These are phyloP conservation scores for Cryomyces antarcticus DNA, from an alignment of 495 filamentous ascomycete species.

Conservation along the genomic window DNA sequence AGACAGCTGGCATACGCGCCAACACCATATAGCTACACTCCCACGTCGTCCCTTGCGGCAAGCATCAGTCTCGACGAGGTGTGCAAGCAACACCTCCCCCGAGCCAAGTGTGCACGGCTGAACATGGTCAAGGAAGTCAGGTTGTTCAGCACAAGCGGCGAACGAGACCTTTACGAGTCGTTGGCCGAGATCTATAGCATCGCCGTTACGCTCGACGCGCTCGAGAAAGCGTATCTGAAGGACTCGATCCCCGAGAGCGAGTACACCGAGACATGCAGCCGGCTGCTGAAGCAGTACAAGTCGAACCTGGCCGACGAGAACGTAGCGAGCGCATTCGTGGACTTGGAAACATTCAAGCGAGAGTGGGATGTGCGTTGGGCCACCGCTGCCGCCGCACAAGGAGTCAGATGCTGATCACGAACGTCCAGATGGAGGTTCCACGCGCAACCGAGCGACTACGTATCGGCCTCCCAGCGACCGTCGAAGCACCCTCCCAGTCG, in stretches of 20 bases:
- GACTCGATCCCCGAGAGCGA: conserved; percentile 81
- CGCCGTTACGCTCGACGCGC: conserved; percentile 79
- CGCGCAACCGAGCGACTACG: conserved; percentile 82
- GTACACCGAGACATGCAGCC: conserved; percentile 87
- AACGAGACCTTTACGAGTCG: conserved; percentile 87
- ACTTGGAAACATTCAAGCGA: conserved; percentile 82
- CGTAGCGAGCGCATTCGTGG: conserved; percentile 62
- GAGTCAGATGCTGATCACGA: background rate
- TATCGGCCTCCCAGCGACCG: conserved; percentile 59
- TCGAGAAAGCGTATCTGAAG: conserved; percentile 93
- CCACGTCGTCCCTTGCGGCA: conserved; percentile 56
- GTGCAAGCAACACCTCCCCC: conserved; percentile 1
- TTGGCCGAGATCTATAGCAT: conserved; percentile 96
- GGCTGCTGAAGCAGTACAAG: conserved; percentile 91
- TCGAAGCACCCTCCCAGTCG: conserved; percentile 28
- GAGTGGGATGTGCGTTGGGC: conserved; percentile 59
- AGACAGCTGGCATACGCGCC: conserved; percentile 56
- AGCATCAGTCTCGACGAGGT: conserved; percentile 87
- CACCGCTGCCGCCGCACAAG: background rate
- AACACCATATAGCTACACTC: conserved; percentile 77
- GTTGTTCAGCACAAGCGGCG: conserved; percentile 60
- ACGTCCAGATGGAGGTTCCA: conserved; percentile 66
- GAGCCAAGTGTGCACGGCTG: background rate
- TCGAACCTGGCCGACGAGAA: conserved; percentile 74
- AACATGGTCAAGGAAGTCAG: conserved; percentile 56